Evolutionary conservation across 2,329 filamentous ascomycete species (phyloP).

Genomic region (Stagonosporopsis cucurbitacearum): DNA sequence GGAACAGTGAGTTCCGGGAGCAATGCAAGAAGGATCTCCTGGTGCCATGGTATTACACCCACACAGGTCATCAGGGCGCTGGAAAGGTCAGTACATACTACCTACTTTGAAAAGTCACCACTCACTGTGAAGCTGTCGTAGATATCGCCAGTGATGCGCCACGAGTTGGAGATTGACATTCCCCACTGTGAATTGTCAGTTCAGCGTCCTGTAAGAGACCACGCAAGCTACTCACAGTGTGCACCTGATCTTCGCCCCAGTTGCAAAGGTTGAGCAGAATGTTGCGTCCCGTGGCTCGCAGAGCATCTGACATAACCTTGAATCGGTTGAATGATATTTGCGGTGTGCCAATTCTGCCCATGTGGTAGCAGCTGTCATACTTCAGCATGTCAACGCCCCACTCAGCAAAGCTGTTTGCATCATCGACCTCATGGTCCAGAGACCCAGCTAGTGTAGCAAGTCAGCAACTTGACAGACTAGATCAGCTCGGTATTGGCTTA

Average conservation of each 20-base stretch:
- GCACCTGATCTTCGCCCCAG: conserved; percentile 45
- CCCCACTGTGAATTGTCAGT: conserved; percentile 38
- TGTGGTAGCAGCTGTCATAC: conserved; percentile 48
- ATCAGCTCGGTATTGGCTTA: background rate
- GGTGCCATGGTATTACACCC: conserved; percentile 34
- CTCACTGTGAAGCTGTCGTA: conserved; percentile 37
- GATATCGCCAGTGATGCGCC: conserved; percentile 43
- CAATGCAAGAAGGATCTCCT: conserved; percentile 34
- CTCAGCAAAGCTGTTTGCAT: conserved; percentile 35
- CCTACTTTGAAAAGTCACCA: background rate
- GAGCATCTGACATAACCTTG: conserved; percentile 36
- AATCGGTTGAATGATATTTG: conserved; percentile 36
- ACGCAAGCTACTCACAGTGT: conserved; percentile 23
- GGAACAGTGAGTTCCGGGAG: conserved; percentile 38
- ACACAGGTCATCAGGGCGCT: conserved; percentile 36
- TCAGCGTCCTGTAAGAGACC: background rate
- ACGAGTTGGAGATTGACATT: conserved; percentile 43
- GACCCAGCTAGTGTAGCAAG: conserved; percentile 25
- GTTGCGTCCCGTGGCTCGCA: conserved; percentile 31
- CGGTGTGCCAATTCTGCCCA: conserved; percentile 36
- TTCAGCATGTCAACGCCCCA: conserved; percentile 49
- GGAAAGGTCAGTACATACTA: background rate
- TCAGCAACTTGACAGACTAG: background rate
- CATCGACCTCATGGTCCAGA: conserved; percentile 33
- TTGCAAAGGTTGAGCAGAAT: conserved; percentile 44